Evolutionary conservation across 2,329 filamentous ascomycete species (phyloP), one percentile per base, ranked within the genome.

Genomic region (Diaporthe sp.): DNA sequence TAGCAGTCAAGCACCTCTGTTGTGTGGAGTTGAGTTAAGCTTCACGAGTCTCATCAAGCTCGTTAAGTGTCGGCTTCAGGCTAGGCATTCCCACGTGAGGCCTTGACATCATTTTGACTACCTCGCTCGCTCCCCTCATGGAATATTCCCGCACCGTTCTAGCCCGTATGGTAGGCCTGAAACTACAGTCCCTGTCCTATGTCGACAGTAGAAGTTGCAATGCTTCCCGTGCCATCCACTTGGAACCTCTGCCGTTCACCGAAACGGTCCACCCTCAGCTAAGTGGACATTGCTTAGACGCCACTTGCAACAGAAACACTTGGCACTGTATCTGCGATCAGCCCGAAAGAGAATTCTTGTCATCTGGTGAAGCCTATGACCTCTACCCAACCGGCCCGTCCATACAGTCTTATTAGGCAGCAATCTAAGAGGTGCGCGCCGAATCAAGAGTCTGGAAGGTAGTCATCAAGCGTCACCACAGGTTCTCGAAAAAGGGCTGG

Each of bases 21-120:
- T 28, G 22, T 9, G 12, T 60, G 1, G 22, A 25, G 35, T 1
- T 40, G 22, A 3, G 40, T 35, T 50, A 66, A 52, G 45, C 12
- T 50, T 25, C 6, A 22, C 19, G 9, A 4, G 45, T 38, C 30
- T 35, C 10, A 10, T 10, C 30, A 12, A 50, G 42, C 42, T 25
- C 19, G 30, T 28, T 35, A 12, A 25, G 45, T 38, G 30, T 38
- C 45, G 38, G 45, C 19, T 38, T 30, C 28, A 25, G 33, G 42
- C 42, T 67, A 67, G 61, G 28, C 22, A 7, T 8, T 35, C 61
- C 45, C 45, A 52, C 61, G 30, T 67, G 45, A 67, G 61, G 61
- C 61, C 12, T 66, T 67, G 64, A 68, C 64, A 67, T 68, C 64
- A 68, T 40, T 28, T 19, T 22, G 13, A 28, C 4, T 28, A 10